phyloP scores from a whole-genome alignment of 1,284 basidiomycete species.

The Athelia sp. region DNA sequence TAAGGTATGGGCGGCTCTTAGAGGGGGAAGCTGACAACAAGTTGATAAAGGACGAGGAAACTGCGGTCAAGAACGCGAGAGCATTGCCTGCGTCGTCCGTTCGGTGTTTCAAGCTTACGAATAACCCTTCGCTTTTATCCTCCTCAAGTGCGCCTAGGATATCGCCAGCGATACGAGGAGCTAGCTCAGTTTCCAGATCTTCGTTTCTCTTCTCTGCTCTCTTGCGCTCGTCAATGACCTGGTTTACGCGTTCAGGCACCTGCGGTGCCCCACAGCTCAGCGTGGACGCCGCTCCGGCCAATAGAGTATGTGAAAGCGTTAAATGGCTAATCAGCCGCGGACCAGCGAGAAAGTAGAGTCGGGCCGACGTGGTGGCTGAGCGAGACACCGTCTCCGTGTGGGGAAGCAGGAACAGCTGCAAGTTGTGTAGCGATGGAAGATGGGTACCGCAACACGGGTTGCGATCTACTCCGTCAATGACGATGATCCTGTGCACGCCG shows the following conservation, averaged over 20 bases:
- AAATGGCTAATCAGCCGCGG: conserved; percentile 67
- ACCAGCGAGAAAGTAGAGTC: conserved; percentile 79
- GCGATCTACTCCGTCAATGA: conserved; percentile 77
- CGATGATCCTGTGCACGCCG: conserved; percentile 76
- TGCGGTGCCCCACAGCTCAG: conserved; percentile 63
- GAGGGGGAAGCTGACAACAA: conserved; percentile 17
- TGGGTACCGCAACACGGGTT: conserved; percentile 90
- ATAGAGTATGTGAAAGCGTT: conserved; percentile 45
- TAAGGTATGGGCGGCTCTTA: conserved; percentile 33
- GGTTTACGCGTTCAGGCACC: conserved; percentile 64
- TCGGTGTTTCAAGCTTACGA: conserved; percentile 48
- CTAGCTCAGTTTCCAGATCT: conserved; percentile 66
- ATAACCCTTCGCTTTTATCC: conserved; percentile 19
- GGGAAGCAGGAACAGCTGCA: conserved; percentile 68
- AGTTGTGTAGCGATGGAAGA: conserved; percentile 63
- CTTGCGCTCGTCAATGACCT: conserved; percentile 63
- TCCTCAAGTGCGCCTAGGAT: conserved; percentile 31
- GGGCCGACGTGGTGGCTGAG: conserved; percentile 54
- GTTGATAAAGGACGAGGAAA: conserved; percentile 45
- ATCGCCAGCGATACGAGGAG: conserved; percentile 46
- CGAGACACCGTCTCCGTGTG: conserved; percentile 59
- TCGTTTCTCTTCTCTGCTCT: conserved; percentile 57
- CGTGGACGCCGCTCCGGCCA: conserved; percentile 51
- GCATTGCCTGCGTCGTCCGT: conserved; percentile 58
- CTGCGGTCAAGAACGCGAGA: conserved; percentile 55